Evolutionary conservation across 1,284 basidiomycete species (phyloP), one percentile per base, ranked within the genome.

Genomic region (Ceratobasidium sp.): DNA sequence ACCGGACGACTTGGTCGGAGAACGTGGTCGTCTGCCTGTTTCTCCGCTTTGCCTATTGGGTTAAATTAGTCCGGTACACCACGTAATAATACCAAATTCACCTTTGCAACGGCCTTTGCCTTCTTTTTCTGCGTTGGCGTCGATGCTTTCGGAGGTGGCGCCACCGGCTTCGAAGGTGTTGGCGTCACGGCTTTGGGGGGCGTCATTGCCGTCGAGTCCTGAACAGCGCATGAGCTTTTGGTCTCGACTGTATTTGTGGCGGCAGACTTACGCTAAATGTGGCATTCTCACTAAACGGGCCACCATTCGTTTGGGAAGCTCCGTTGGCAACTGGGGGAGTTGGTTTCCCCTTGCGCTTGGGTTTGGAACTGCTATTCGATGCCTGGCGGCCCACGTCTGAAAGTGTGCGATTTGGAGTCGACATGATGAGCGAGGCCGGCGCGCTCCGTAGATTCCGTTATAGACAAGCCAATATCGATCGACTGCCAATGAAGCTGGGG

Each of bases 41-140:
- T 24, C 34, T 59, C 53, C 39, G 59, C 54, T 71, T 53, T 24
- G 29, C 49, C 49, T 58, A 37, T 19, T 29, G 19, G 19, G 53
- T 13, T 24, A 27, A 46, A 62, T 62, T 62, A 62, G 59, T 62
- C 2, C 13, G 24, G 22, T 37, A 22, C 7, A 71, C 8, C 29
- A 59, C 37, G 39, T 43, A 54, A 71, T 43, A 59, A 16, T 3
- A 11, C 2, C 59, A 54, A 54, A 19, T 56, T 61, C 43, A 61
- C 62, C 51, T 72, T 75, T 58, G 51, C 64, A 27, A 68, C 74
- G 37, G 65, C 34, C 9, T 75, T 37, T n/a, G 74, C 39, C 34
- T 34, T 77, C 77, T 73, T 79, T 78, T 43, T 74, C 76, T 24
- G 78, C 78, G 65, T 81, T 80, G 74, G 78, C 80, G 24, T 76